phyloP scores from a whole-genome alignment of 78 protist species.

The Dictyostelium brefeldianum region DNA sequence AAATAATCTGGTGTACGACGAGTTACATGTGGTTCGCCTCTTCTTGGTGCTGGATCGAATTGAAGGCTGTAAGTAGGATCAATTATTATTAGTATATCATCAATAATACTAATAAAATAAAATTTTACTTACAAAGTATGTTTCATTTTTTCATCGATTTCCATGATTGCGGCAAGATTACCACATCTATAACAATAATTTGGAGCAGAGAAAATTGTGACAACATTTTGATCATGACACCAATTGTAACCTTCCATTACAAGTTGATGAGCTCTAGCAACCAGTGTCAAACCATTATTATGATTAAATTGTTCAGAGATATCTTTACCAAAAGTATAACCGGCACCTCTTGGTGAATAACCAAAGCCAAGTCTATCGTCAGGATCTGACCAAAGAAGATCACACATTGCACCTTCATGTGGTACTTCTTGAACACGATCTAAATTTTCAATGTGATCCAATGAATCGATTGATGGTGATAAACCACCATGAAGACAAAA shows the following conservation, averaged over 20 bases:
- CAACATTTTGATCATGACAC: conserved; percentile 95
- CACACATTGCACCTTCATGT: conserved; percentile 95
- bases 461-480: conserved; percentile 93
- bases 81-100: not conserved
- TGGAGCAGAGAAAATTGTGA: conserved; percentile 99
- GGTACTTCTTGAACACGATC: conserved; percentile 96
- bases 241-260: conserved; percentile 98
- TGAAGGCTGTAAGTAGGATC: conserved; percentile 89
- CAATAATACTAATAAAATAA: too few relatives aligned
- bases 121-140: conserved; percentile 92
- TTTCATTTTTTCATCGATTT: conserved; percentile 95
- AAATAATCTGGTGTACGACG: conserved; percentile 98
- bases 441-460: conserved; percentile 90
- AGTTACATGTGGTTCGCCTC: conserved; percentile 97
- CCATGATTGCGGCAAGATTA: conserved; percentile 97
- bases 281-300: conserved; percentile 89
- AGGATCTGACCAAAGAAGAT: conserved; percentile 97
- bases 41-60: conserved; percentile 99
- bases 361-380: conserved; percentile 94
- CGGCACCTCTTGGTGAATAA: conserved; percentile 98
- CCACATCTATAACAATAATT: conserved; percentile 99
- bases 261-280: conserved; percentile 98
- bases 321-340: conserved; percentile 97
- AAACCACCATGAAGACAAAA: conserved; percentile 99
- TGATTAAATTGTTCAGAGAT: conserved; percentile 93